These are phyloP conservation scores for Cordyceps cateniannulata DNA, from an alignment of 2,329 filamentous ascomycete genomes.

Conservation along the genomic window DNA sequence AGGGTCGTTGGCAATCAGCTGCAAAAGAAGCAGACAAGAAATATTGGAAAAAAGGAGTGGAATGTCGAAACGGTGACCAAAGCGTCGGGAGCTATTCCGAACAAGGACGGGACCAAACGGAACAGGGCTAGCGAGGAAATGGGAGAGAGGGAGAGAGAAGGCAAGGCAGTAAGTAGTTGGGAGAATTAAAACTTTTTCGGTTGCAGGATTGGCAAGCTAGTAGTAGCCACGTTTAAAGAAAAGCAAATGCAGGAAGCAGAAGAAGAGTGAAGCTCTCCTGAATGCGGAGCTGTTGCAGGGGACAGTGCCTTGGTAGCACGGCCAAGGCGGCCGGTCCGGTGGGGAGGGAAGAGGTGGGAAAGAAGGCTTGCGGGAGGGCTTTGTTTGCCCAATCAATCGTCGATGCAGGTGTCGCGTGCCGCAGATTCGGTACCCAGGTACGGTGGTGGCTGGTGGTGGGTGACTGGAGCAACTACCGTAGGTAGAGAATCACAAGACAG, in stretches of 20 bases:
- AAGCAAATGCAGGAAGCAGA: background rate
- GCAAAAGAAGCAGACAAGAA: background rate
- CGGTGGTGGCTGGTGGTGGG: background rate
- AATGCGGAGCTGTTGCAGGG: background rate
- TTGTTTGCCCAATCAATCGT: background rate
- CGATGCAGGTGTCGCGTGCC: slow-evolving; percentile 4
- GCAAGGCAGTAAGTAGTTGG: background rate
- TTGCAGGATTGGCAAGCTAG: background rate
- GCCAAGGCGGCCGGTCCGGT: background rate
- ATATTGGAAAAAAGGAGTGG: slow-evolving; percentile 1
- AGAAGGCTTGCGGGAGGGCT: background rate
- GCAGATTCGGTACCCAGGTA: background rate
- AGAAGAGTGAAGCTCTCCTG: slow-evolving; percentile 2
- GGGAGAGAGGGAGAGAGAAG: background rate
- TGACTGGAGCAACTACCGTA: background rate
- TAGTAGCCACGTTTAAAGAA: background rate
- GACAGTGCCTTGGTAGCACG: too few relatives aligned
- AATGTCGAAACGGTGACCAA: background rate
- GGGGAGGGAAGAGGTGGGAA: background rate
- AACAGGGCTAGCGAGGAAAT: background rate
- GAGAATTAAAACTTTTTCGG: background rate
- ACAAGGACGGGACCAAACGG: background rate
- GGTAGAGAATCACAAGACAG: too few relatives aligned
- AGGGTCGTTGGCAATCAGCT: background rate
- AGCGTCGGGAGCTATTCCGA: background rate